phyloP scores from a whole-genome alignment of 305 asterid genomes.

The Solanum hybrid region DNA sequence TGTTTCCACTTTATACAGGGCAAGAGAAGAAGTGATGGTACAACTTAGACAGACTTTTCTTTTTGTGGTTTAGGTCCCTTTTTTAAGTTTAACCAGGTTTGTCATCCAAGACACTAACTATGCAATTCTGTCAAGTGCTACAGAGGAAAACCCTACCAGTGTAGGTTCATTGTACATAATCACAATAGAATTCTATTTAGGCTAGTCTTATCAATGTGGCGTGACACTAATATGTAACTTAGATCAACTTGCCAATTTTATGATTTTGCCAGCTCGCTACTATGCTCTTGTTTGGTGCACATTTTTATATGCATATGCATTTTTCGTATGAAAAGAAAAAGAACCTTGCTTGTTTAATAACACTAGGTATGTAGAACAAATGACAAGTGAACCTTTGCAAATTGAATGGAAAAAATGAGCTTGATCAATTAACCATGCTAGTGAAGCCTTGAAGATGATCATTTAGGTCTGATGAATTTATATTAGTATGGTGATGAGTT shows the following conservation, averaged over 20 bases:
- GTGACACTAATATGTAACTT: not conserved
- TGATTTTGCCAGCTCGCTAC: not conserved
- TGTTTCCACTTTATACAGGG: slow-evolving; percentile 36
- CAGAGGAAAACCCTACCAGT: not conserved
- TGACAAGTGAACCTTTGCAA: not conserved
- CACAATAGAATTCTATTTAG: not conserved
- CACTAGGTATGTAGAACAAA: not conserved
- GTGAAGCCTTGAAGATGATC: not conserved
- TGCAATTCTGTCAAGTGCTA: not conserved
- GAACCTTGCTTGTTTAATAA: not conserved
- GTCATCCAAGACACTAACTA: not conserved
- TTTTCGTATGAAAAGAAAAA: not conserved
- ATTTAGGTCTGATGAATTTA: not conserved
- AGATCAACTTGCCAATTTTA: not conserved
- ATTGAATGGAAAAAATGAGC: not conserved
- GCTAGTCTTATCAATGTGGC: not conserved
- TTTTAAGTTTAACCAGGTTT: not conserved
- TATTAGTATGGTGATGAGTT: not conserved
- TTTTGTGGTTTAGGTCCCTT: not conserved
- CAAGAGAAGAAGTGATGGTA: slow-evolving; percentile 57
- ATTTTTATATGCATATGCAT: not conserved
- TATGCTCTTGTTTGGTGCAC: not conserved
- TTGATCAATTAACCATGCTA: not conserved
- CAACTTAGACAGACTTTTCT: not conserved
- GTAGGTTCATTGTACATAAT: not conserved